phyloP scores from a whole-genome alignment of 2,329 filamentous ascomycete genomes.

The Fusarium aywerte region DNA sequence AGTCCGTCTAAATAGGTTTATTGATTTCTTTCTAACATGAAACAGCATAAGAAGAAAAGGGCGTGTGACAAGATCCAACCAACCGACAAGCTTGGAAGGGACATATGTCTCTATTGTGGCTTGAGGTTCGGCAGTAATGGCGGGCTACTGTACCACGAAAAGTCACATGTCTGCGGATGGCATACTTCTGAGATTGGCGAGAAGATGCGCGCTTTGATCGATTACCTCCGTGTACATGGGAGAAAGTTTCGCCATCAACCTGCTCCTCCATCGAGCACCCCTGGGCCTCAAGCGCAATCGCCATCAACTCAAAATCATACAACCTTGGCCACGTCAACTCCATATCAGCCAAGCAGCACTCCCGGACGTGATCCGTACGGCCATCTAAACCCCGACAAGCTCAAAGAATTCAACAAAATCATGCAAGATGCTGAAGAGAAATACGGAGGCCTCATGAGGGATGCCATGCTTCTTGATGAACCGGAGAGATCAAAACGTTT shows the following conservation, averaged over 20 bases:
- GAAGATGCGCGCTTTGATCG: conserved; percentile 26
- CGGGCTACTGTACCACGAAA: conserved; percentile 58
- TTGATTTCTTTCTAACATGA: conserved; percentile 25
- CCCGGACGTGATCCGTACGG: conserved; percentile 56
- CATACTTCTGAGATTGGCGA: conserved; percentile 43
- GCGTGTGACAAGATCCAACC: conserved; percentile 41
- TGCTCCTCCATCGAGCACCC: not conserved
- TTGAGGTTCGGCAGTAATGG: conserved; percentile 55
- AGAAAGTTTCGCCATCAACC: not conserved
- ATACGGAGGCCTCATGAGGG: conserved; percentile 56
- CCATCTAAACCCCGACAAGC: conserved; percentile 53
- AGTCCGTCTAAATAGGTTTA: conserved; percentile 15
- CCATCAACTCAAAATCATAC: conserved; percentile 1
- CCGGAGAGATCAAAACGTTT: conserved; percentile 50
- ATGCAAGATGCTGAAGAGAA: conserved; percentile 48
- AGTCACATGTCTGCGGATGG: conserved; percentile 59
- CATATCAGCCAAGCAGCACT: conserved; percentile 5
- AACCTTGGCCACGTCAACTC: conserved; percentile 3
- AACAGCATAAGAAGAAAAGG: conserved; percentile 46
- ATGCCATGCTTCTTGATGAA: conserved; percentile 54
- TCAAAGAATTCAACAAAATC: conserved; percentile 42
- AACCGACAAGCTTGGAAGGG: conserved; percentile 42
- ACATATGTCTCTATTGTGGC: conserved; percentile 59
- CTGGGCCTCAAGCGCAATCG: not conserved
- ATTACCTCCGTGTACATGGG: conserved; percentile 10